A percentile compares a stretch with the other conserved stretches of the same genome.
Evolutionary conservation across 106 monocot genomes (phyloP).

Genomic region (Cymbidium sinense): DNA sequence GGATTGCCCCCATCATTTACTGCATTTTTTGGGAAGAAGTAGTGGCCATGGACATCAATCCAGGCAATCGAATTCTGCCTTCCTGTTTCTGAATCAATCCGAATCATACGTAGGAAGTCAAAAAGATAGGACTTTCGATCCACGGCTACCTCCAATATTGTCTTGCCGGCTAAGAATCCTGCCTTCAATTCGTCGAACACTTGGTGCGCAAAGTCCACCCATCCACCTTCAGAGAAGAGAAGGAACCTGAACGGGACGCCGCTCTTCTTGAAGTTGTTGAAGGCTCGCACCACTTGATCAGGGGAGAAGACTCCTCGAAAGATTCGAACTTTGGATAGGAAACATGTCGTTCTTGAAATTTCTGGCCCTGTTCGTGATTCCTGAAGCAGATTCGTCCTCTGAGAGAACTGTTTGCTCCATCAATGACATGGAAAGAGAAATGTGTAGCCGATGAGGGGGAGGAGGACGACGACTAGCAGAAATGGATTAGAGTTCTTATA

Average conservation of each 20-base stretch:
- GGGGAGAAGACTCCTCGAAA: not conserved
- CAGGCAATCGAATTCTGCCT: conserved; percentile 35
- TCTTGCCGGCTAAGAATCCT: conserved; percentile 37
- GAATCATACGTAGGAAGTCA: conserved; percentile 53
- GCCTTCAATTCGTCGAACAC: conserved; percentile 22
- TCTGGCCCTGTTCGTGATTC: not conserved
- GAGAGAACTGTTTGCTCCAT: not conserved
- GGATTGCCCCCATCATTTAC: not conserved
- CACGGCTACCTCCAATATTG: conserved; percentile 19
- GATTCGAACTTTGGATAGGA: not conserved
- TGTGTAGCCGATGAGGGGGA: not conserved
- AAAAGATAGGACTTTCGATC: conserved; percentile 24
- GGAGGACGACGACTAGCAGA: not conserved
- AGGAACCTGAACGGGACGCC: conserved; percentile 39
- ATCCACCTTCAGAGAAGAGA: conserved; percentile 17
- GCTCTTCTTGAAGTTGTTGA: conserved; percentile 44
- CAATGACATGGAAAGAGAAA: not conserved
- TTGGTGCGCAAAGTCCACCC: conserved; percentile 49
- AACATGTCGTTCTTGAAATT: not conserved
- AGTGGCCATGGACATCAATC: conserved; percentile 49
- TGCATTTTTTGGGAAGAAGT: conserved; percentile 52
- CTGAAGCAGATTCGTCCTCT: not conserved
- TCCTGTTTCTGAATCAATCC: conserved; percentile 27
- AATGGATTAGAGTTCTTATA: not conserved
- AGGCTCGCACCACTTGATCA: conserved; percentile 18